These are phyloP conservation scores for Globisporangium viniferum DNA, from an alignment of 352 stramenopile species.

Conservation along the genomic window DNA sequence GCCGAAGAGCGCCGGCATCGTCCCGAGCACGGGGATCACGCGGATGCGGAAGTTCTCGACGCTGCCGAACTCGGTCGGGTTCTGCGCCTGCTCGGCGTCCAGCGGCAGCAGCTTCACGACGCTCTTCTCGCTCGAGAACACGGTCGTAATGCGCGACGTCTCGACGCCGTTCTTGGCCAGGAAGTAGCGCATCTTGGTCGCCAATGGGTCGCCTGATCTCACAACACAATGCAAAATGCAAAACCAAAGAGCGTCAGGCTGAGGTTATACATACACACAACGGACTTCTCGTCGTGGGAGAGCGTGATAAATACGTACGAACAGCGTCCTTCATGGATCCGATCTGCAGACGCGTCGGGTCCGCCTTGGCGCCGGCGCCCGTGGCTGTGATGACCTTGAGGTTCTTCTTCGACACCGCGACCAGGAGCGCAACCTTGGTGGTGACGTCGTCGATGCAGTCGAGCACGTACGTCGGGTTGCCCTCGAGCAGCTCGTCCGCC, in stretches of 20 bases:
- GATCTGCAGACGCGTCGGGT: slow-evolving; percentile 97
- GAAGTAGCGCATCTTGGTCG: slow-evolving; percentile 94
- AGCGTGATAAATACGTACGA: slow-evolving; percentile 35
- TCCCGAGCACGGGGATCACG: slow-evolving; percentile 94
- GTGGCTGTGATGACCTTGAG: slow-evolving; percentile 86
- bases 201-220: slow-evolving; percentile 88
- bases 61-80: slow-evolving; percentile 92
- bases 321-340: slow-evolving; percentile 92
- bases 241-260: slow-evolving; percentile 4
- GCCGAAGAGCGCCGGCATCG: slow-evolving; percentile 96
- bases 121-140: slow-evolving; percentile 96
- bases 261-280: background rate
- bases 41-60: slow-evolving; percentile 96
- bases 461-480: slow-evolving; percentile 92
- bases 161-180: slow-evolving; percentile 84
- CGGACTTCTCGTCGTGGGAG: background rate
- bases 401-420: slow-evolving; percentile 79
- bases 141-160: slow-evolving; percentile 68
- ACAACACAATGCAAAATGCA: background rate
- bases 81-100: slow-evolving; percentile 87
- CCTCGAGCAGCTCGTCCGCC: slow-evolving; percentile 80
- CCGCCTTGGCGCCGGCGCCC: slow-evolving; percentile 94
- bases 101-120: slow-evolving; percentile 95
- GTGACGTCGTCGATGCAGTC: slow-evolving; percentile 99
- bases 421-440: slow-evolving; percentile 95